Percentiles rank a stretch among this genome's conserved stretches.
Conservation (phyloP, 371 early-diverging fungal species). For the Synchytrium microbalum region DNA sequence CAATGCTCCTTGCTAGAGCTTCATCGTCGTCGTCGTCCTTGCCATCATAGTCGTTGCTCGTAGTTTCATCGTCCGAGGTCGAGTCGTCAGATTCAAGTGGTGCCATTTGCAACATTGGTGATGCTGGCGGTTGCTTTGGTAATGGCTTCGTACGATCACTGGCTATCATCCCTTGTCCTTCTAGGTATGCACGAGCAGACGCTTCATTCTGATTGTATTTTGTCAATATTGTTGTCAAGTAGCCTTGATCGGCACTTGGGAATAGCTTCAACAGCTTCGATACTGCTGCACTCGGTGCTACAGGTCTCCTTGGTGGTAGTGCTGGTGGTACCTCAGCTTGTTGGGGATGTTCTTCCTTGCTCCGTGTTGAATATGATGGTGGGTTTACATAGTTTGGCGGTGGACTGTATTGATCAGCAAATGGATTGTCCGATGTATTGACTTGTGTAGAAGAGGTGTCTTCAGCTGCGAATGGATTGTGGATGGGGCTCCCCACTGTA, state of each 20-base stretch:
- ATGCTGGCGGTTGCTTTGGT: neutral
- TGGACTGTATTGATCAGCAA: neutral
- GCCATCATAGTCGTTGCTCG: neutral
- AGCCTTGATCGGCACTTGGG: neutral
- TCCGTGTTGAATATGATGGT: neutral
- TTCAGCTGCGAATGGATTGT: no score
- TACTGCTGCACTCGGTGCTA: neutral
- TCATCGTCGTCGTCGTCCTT: neutral
- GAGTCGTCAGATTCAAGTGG: neutral
- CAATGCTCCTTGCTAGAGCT: neutral
- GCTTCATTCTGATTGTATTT: neutral
- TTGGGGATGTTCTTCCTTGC: neutral
- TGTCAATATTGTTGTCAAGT: neutral
- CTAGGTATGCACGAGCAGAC: neutral
- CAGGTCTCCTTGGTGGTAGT: neutral
- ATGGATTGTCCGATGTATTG: no score
- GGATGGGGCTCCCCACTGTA: no score
- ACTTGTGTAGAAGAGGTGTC: no score
- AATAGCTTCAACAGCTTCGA: neutral
- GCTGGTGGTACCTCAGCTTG: neutral
- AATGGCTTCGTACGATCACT: neutral
- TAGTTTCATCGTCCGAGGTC: neutral
- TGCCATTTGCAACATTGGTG: neutral
- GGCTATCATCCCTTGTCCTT: neutral
- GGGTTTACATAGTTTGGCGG: neutral